A percentile compares a stretch with the other conserved stretches of the same genome.
Evolutionary conservation across 2,329 filamentous ascomycete genomes (phyloP).

Genomic region (Trichoderma sp.): DNA sequence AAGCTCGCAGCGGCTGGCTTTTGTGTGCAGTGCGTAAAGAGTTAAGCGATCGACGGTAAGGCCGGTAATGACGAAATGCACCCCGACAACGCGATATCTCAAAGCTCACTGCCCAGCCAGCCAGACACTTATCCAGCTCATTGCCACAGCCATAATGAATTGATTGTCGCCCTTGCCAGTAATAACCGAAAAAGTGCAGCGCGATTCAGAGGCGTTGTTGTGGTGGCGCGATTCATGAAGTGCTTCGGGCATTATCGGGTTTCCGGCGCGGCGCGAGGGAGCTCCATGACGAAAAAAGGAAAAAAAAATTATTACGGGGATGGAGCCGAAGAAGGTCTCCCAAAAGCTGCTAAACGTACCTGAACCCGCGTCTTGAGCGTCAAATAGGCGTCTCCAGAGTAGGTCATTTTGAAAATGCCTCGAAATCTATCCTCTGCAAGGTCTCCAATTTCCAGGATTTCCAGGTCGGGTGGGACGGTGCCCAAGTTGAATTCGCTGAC

Average conservation of each 20-base stretch:
- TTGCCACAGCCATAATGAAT: not conserved
- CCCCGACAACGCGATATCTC: not conserved
- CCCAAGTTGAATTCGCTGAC: slow-evolving; percentile 97
- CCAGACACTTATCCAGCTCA: slow-evolving; percentile 16
- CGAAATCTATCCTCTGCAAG: slow-evolving; percentile 94
- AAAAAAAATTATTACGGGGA: not conserved
- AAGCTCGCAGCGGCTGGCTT: not conserved
- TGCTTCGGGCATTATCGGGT: slow-evolving; percentile 25
- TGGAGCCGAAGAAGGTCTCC: slow-evolving; percentile 18
- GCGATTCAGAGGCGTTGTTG: not conserved
- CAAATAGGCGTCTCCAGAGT: slow-evolving; percentile 90
- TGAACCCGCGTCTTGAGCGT: slow-evolving; percentile 95
- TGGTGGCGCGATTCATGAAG: slow-evolving; percentile 11
- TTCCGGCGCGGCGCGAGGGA: slow-evolving; percentile 17
- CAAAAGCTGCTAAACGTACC: slow-evolving; percentile 47
- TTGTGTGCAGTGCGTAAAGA: not conserved
- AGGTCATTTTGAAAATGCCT: slow-evolving; percentile 99
- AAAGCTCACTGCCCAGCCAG: not conserved
- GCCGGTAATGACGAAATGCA: not conserved
- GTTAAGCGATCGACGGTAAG: slow-evolving; percentile 6
- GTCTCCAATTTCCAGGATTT: slow-evolving; percentile 97
- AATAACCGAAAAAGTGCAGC: not conserved
- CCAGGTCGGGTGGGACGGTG: slow-evolving; percentile 87
- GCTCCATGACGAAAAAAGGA: slow-evolving; percentile 3
- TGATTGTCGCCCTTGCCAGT: not conserved